Base-by-base conservation (phyloP, 2,329 filamentous ascomycete species). In the Tolypocladium paradoxum region DNA sequence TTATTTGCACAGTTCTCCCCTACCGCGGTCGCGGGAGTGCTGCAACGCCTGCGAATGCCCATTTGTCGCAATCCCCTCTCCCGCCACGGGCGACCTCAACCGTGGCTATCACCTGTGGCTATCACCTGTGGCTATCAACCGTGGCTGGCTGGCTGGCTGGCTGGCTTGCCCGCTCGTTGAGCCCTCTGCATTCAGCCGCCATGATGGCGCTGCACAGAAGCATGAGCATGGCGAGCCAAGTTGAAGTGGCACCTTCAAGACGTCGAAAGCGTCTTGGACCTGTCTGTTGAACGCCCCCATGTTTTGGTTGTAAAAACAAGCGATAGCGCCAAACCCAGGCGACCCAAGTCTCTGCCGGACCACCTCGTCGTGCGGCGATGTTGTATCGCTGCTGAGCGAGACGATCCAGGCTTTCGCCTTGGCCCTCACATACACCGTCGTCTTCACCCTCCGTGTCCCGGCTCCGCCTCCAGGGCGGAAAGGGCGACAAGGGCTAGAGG, bases 251-350 rank as follows among this genome's bases (percentile, higher is more conserved):
- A 73, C 75, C 73, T 75, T 64, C 62, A 61, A 79, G 74, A 80
- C 72, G 75, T 75, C 70, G 70, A 74, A 75, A 75, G 52, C 76
- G 77, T 77, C 79, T 81, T 84, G 81, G 81, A 81, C 82, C 81
- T 81, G 71, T 75, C 22, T 80, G 84, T 88, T 88, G 84, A 88
- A 85, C 82, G 80, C 80, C 84, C 76, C 74, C 73, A 78, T 84
- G 82, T 87, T 88, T 88, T 87, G 81, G 84, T 89, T 88, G 83
- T 77, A 85, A 88, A 88, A 88, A 88, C 86, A 82, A 85, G 78
- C 79, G 81, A 85, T 78, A 82, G 81, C 79, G 81, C 78, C 82
- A 82, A 81, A 73, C 76, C 75, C 74, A 78, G 76, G 78, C 80
- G 78, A 84, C 78, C 79, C 81, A 81, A 78, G 74, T 68, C 69